phyloP scores from a whole-genome alignment of 768 basidiomycete species.

The Leucogyrophana mollusca region DNA sequence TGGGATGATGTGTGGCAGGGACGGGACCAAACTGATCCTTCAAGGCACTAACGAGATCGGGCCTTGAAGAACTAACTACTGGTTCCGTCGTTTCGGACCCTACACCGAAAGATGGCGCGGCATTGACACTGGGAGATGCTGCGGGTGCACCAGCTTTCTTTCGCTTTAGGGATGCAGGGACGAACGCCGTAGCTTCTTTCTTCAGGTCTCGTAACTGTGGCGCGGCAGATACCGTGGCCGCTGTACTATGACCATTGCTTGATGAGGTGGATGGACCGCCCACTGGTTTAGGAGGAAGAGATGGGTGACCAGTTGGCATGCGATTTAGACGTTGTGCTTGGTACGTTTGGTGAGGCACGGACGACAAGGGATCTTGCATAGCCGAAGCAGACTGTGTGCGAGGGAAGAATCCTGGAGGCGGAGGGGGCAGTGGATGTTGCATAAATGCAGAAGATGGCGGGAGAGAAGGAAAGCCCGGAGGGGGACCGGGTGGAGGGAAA shows the following conservation, averaged over 20 bases:
- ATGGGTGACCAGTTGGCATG: constrained; percentile 35
- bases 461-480: constrained; percentile 22
- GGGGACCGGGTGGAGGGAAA: constrained; percentile 8
- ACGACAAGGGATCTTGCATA: constrained; percentile 75
- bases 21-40: constrained; percentile 57
- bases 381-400: constrained; percentile 48
- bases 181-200: constrained; percentile 92
- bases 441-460: constrained; percentile 27
- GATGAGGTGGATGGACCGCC: constrained; percentile 22
- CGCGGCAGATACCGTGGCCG: constrained; percentile 78
- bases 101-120: constrained; percentile 56
- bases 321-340: constrained; percentile 65
- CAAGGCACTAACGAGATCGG: constrained; percentile 64
- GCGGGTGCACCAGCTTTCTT: constrained; percentile 48
- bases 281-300: constrained; percentile 43
- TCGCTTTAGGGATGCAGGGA: constrained; percentile 79
- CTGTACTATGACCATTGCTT: constrained; percentile 35
- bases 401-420: constrained; percentile 69
- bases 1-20: constrained; percentile 16
- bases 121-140: constrained; percentile 49
- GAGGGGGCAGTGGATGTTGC: constrained; percentile 28
- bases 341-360: constrained; percentile 75
- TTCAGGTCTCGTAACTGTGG: constrained; percentile 91
- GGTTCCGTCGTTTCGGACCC: constrained; percentile 21
- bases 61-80: constrained; percentile 41